Conservation (phyloP, 371 early-diverging fungal genomes). For the Choanephora cucurbitarum region DNA sequence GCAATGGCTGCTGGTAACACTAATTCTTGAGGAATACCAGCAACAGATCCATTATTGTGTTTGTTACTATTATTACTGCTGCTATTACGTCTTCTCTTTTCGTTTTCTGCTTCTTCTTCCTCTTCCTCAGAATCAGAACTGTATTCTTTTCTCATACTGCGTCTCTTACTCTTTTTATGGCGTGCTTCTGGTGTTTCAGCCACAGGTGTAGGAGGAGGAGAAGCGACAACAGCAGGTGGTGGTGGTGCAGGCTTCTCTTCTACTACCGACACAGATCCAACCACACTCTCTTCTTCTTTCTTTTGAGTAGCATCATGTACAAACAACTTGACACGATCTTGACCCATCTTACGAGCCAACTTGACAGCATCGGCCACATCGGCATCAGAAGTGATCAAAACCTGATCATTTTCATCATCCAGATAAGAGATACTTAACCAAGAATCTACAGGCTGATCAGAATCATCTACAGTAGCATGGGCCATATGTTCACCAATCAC, state of each 20-base stretch:
- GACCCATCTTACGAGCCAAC: conserved; percentile 75
- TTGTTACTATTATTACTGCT: no score
- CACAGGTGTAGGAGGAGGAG: conserved; percentile 4
- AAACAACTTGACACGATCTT: conserved; percentile 78
- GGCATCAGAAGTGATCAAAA: conserved; percentile 75
- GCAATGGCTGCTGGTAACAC: conserved; percentile 64
- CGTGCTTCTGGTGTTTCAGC: conserved; percentile 9
- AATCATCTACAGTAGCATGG: conserved; percentile 6
- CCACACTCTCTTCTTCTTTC: neutral
- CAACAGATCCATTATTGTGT: conserved; percentile 11
- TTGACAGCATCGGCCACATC: conserved; percentile 85
- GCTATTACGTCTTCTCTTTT: no score
- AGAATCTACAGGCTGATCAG: conserved; percentile 22
- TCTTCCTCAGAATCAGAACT: conserved; percentile 9
- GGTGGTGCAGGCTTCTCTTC: conserved; percentile 3
- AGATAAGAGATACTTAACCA: conserved; percentile 75
- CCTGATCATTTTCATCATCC: conserved; percentile 89
- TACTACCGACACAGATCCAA: neutral
- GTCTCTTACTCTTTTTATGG: conserved; percentile 15
- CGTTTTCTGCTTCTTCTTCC: conserved; percentile 6
- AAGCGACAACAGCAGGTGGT: conserved; percentile 1
- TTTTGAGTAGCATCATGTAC: conserved; percentile 47
- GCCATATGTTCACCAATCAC: conserved; percentile 38
- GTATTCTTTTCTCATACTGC: conserved; percentile 9
- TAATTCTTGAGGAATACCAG: conserved; percentile 54